Evolutionary conservation across 768 basidiomycete species (phyloP), one percentile per base, ranked within the genome.

Genomic region (Ephemerocybe angulata): DNA sequence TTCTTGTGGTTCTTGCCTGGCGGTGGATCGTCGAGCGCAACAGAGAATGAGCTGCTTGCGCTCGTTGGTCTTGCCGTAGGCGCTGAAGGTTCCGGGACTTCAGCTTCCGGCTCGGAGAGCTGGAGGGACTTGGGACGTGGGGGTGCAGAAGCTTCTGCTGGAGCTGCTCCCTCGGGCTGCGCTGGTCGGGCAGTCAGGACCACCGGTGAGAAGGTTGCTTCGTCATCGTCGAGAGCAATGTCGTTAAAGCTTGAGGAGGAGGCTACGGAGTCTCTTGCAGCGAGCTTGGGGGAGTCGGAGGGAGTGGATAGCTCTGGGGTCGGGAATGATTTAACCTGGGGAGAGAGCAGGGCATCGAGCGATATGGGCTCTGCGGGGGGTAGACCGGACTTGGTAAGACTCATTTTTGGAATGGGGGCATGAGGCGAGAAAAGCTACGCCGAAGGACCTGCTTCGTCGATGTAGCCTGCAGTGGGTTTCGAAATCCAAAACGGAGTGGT

Each of bases 171-270:
- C 11, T 21, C 12, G 58, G 52, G 42, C 15, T 27, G 37, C 40
- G 19, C 27, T 35, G 62, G 58, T 46, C 58, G 56, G 35, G 63
- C 65, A 54, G 72, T 71, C 33, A 75, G 61, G 22, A 71, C 67
- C 33, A 76, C 63, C 6, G 77, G 67, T 27, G 74, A 73, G 49
- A 76, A 70, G 30, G 59, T 51, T 8, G 7, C 29, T 35, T 58
- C 50, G 21, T 80, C 78, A 54, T 82, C 80, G 55, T 81, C 79
- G 8, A 82, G 70, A 30, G 76, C 80, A 60, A 84, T 75, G 53
- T 88, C 86, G 58, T 85, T 86, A 61, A 86, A 80, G 59, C 87
- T 86, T 17, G 84, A 79, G 3, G 60, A 54, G 4, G 60, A 56
- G 6, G 81, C 76, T 25, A 80, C 64, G 21, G 83, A 86, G 51